These are phyloP conservation scores for Colletotrichum sp. DNA, from an alignment of 2,329 filamentous ascomycete genomes.

Conservation along the genomic window DNA sequence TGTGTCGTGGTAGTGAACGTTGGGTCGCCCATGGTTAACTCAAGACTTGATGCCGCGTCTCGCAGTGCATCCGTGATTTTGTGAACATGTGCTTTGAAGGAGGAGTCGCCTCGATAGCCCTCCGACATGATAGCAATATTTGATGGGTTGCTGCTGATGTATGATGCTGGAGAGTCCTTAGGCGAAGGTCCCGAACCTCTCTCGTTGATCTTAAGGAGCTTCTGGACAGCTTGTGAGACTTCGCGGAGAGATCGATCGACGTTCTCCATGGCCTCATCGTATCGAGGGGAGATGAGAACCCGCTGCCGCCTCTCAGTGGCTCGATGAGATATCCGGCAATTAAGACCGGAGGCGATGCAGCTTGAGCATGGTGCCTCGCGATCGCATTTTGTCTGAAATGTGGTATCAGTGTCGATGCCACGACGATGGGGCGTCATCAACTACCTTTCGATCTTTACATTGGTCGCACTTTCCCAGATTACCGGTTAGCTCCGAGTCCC, in stretches of 20 bases:
- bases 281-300: slow-evolving; percentile 32
- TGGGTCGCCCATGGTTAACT: neutral
- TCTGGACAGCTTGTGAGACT: slow-evolving; percentile 29
- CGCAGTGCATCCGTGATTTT: neutral
- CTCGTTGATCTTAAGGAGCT: slow-evolving; percentile 21
- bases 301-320: slow-evolving; percentile 33
- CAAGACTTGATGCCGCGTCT: neutral
- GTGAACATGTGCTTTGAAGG: slow-evolving; percentile 30
- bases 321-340: slow-evolving; percentile 28
- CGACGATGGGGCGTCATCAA: neutral
- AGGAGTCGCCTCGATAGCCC: slow-evolving; percentile 31
- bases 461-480: neutral
- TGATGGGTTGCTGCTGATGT: slow-evolving; percentile 1
- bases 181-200: neutral
- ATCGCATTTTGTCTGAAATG: slow-evolving; percentile 32
- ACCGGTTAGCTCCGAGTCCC: neutral
- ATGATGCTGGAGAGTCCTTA: neutral
- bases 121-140: slow-evolving; percentile 25
- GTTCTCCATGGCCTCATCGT: slow-evolving; percentile 34
- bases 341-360: slow-evolving; percentile 30
- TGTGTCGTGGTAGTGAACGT: neutral
- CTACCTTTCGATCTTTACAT: slow-evolving; percentile 25
- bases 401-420: neutral
- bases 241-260: slow-evolving; percentile 30
- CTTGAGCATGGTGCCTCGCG: slow-evolving; percentile 31